A percentile compares a stretch with the other conserved stretches of the same genome.
These are phyloP conservation scores for Cordyceps tenuipes DNA, from an alignment of 2,329 filamentous ascomycete species.

Conservation along the genomic window DNA sequence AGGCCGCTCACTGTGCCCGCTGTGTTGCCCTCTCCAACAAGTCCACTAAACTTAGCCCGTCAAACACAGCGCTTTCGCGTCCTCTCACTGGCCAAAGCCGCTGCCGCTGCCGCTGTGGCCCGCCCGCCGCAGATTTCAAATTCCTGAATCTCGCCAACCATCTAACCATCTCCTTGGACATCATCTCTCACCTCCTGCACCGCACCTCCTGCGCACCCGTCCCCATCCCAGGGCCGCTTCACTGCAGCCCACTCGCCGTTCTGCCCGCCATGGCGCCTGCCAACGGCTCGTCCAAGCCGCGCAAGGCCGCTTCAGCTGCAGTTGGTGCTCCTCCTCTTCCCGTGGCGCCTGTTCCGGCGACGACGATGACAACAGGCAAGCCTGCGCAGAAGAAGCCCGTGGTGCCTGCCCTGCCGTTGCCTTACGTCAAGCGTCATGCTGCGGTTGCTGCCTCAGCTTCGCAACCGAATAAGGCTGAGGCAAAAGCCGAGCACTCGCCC, in stretches of 20 bases:
- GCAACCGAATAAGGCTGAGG: conserved; percentile 15
- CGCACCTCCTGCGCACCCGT: conserved; percentile 1
- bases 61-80: background rate
- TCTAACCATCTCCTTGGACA: background rate
- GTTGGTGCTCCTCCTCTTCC: conserved; percentile 2
- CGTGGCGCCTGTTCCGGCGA: conserved; percentile 5
- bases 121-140: conserved; percentile 9
- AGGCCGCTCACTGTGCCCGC: background rate
- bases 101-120: background rate
- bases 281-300: conserved; percentile 25
- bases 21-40: background rate
- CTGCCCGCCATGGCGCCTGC: conserved; percentile 13
- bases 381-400: conserved; percentile 23
- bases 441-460: conserved; percentile 19
- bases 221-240: conserved; percentile 7
- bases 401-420: conserved; percentile 31
- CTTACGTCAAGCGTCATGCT: conserved; percentile 30
- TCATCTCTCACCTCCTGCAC: background rate
- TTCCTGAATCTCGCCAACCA: conserved; percentile 1
- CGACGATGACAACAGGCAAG: conserved; percentile 14
- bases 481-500: background rate
- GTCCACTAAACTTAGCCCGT: background rate
- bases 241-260: conserved; percentile 9
- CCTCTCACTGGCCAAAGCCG: background rate
- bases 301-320: conserved; percentile 19